These are phyloP conservation scores for Labyrinthula sp. DNA, from an alignment of 352 stramenopile species.

Conservation along the genomic window DNA sequence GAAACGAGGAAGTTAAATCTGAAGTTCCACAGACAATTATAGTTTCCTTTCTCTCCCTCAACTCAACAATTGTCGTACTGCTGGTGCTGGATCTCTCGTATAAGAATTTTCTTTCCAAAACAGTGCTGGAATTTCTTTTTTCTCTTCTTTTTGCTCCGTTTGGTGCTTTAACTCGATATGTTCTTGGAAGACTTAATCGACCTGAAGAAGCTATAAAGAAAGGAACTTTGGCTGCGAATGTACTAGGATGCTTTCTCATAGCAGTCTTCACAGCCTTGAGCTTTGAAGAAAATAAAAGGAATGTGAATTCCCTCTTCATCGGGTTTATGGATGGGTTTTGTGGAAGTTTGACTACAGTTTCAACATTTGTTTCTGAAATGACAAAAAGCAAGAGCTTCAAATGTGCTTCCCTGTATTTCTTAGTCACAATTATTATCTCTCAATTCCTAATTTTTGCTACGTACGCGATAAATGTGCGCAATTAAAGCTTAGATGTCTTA, in stretches of 20 bases:
- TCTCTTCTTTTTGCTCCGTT: conserved; percentile 6
- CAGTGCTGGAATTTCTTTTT: no score
- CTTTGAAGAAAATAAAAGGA: neutral
- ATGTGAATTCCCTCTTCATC: conserved; percentile 2
- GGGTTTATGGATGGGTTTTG: conserved; percentile 19
- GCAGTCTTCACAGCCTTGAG: conserved; percentile 1
- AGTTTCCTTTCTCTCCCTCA: no score
- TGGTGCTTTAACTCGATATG: conserved; percentile 10
- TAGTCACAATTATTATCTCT: no score
- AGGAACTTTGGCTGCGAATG: conserved; percentile 22
- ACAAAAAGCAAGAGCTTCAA: no score
- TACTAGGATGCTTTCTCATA: conserved; percentile 9
- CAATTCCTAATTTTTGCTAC: no score
- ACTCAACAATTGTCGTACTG: conserved; percentile 1
- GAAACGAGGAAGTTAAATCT: no score
- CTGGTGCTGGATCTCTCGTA: conserved; percentile 1
- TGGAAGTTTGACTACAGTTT: conserved; percentile 17
- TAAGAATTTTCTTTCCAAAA: no score
- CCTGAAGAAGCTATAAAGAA: neutral
- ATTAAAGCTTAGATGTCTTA: no score
- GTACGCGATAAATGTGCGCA: no score
- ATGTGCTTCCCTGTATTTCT: no score
- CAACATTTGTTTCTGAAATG: conserved; percentile 21
- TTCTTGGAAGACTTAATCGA: conserved; percentile 13
- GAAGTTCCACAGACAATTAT: no score